Percentiles rank a stretch among this genome's conserved stretches.
phyloP scores from a whole-genome alignment of 345 rosid species.

The Syzygium aqueum region DNA sequence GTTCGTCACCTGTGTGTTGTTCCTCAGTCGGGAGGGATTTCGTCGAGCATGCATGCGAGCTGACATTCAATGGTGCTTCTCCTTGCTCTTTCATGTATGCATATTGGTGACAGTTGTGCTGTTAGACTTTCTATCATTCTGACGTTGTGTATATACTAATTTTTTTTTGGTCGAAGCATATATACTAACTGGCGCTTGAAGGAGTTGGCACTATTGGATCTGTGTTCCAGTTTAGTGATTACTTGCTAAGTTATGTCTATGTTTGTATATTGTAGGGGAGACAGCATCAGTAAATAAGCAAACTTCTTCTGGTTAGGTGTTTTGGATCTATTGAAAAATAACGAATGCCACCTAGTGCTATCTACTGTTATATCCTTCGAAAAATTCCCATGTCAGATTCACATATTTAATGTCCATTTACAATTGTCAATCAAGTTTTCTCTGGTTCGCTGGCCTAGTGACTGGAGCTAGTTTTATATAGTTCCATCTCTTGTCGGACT shows the following conservation, averaged over 20 bases:
- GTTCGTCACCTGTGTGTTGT: conserved; percentile 76
- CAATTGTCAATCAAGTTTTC: background rate
- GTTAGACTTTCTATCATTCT: background rate
- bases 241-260: background rate
- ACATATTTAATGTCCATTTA: background rate
- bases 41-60: conserved; percentile 78
- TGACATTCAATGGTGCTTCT: conserved; percentile 49
- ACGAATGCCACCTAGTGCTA: background rate
- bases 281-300: background rate
- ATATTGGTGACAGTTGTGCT: background rate
- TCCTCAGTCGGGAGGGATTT: conserved; percentile 94
- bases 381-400: background rate
- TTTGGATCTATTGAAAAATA: background rate
- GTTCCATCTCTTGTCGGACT: background rate
- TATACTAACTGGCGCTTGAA: background rate
- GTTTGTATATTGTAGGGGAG: background rate
- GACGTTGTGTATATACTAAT: background rate
- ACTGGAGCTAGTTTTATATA: background rate
- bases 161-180: too few species aligned
- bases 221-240: background rate
- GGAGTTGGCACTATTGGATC: background rate
- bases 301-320: background rate
- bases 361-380: background rate
- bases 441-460: background rate
- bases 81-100: background rate